These are phyloP conservation scores for Tylopilus balloui DNA, from an alignment of 768 basidiomycete species.

Conservation along the genomic window DNA sequence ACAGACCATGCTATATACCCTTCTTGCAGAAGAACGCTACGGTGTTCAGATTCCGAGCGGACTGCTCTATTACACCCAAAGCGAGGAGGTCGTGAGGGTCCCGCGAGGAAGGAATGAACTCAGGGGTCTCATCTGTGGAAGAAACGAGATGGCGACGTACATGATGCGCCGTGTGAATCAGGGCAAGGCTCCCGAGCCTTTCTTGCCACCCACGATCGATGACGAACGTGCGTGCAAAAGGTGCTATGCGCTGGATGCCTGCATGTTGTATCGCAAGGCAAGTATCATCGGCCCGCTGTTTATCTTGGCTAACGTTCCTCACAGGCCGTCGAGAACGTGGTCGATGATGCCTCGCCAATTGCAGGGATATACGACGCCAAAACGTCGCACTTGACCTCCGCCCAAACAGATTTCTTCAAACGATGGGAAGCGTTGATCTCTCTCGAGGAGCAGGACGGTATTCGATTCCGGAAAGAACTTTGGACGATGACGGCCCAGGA, in stretches of 20 bases:
- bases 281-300: conserved; percentile 1
- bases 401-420: conserved; percentile 76
- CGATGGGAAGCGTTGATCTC: conserved; percentile 86
- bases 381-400: conserved; percentile 70
- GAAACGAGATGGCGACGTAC: conserved; percentile 83
- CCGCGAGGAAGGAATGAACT: conserved; percentile 79
- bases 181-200: conserved; percentile 40
- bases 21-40: conserved; percentile 89
- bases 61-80: conserved; percentile 91
- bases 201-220: conserved; percentile 87
- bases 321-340: conserved; percentile 67
- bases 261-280: conserved; percentile 93
- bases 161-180: conserved; percentile 50
- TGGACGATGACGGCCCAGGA: conserved; percentile 87
- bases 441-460: conserved; percentile 81
- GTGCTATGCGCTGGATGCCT: conserved; percentile 81
- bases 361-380: conserved; percentile 69
- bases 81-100: conserved; percentile 80
- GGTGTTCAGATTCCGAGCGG: conserved; percentile 76
- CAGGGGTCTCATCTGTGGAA: conserved; percentile 68
- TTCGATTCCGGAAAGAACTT: conserved; percentile 82
- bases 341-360: conserved; percentile 50
- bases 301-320: conserved; percentile 3
- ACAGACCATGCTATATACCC: conserved; percentile 95
- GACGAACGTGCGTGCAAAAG: conserved; percentile 70